Evolutionary conservation across 495 filamentous ascomycete species (phyloP).

Genomic region (Bathelium albidoporum): DNA sequence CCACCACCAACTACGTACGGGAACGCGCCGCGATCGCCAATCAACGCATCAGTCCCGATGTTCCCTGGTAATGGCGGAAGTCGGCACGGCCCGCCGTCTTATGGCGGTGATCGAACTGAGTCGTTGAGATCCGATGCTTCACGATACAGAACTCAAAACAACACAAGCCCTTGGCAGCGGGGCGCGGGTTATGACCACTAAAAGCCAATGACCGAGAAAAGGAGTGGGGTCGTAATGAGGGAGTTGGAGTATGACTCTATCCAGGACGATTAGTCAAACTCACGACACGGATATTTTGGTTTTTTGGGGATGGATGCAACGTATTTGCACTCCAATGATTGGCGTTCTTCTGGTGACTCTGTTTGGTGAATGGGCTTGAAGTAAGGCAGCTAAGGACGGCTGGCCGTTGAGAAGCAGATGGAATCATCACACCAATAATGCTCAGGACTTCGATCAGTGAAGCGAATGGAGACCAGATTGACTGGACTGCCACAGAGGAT

Average conservation of each 20-base stretch:
- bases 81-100: slow-evolving; percentile 3
- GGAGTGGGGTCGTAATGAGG: not conserved
- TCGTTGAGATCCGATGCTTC: slow-evolving; percentile 10
- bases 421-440: not conserved
- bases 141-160: slow-evolving; percentile 43
- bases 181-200: slow-evolving; percentile 57
- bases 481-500: not conserved
- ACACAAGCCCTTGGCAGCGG: slow-evolving; percentile 55
- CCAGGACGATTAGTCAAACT: not conserved
- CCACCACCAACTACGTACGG: slow-evolving; percentile 4
- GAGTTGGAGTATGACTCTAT: not conserved
- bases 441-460: not conserved
- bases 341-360: not conserved
- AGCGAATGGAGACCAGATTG: not conserved
- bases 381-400: not conserved
- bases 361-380: not conserved
- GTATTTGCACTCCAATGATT: not conserved
- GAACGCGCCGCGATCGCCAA: slow-evolving; percentile 4
- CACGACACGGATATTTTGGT: not conserved
- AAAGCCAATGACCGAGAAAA: not conserved
- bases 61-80: slow-evolving; percentile 2
- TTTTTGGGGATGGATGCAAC: not conserved
- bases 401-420: not conserved
- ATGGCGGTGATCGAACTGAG: slow-evolving; percentile 6
- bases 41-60: slow-evolving; percentile 9